phyloP scores from a whole-genome alignment of 805 yeast species.

The Candida silvicultrix region DNA sequence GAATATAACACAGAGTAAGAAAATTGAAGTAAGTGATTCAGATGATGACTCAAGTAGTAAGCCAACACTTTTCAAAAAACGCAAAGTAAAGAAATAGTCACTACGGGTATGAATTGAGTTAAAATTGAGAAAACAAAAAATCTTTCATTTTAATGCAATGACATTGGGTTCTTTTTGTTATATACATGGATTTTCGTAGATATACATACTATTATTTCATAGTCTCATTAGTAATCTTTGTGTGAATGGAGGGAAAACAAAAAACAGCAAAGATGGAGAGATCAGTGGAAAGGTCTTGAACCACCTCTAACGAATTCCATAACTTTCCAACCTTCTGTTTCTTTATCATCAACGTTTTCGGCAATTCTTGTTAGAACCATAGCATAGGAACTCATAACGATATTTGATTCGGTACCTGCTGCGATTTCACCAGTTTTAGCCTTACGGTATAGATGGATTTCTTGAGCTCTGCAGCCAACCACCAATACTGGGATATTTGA shows the following conservation, averaged over 20 bases:
- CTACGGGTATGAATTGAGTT: too few relatives aligned
- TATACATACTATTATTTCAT: not conserved
- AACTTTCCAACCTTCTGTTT: conserved; percentile 96
- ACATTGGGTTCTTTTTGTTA: not conserved
- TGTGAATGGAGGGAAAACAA: not conserved
- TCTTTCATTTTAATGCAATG: not conserved
- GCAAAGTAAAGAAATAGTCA: conserved; percentile 8
- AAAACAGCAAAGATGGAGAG: too few relatives aligned
- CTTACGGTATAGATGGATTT: conserved; percentile 81
- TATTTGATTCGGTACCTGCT: conserved; percentile 94
- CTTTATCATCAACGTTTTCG: conserved; percentile 82
- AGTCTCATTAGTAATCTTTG: not conserved
- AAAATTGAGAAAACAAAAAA: not conserved
- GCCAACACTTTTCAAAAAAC: conserved; percentile 14
- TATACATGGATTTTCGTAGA: not conserved
- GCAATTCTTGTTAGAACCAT: conserved; percentile 92
- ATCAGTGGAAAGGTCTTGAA: conserved; percentile 59
- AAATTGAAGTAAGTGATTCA: conserved; percentile 11
- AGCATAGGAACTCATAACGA: conserved; percentile 89
- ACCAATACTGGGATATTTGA: conserved; percentile 90
- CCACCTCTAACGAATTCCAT: conserved; percentile 93
- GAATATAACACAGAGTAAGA: conserved; percentile 18
- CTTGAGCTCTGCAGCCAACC: conserved; percentile 95
- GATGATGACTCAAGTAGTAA: conserved; percentile 4
- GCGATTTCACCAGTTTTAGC: conserved; percentile 89